phyloP scores from a whole-genome alignment of 192 early-diverging fungal genomes.

The Coemansia sp. region DNA sequence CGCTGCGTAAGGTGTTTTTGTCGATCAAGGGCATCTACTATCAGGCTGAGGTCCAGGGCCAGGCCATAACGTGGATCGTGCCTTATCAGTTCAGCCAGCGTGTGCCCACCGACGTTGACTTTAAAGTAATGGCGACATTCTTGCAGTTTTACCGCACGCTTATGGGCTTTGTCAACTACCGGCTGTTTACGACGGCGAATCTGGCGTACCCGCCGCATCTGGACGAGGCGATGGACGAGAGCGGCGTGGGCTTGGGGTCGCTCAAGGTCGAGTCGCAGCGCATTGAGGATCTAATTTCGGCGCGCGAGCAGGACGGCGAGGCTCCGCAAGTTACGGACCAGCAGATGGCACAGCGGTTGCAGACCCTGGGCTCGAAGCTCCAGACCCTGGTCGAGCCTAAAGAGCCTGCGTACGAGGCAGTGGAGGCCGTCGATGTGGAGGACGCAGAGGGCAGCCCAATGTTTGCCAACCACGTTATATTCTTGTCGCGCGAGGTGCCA shows the following conservation, averaged over 20 bases:
- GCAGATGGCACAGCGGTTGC: conserved; percentile 39
- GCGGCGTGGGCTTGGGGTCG: conserved; percentile 47
- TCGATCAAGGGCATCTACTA: conserved; percentile 99
- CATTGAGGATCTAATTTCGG: conserved; percentile 43
- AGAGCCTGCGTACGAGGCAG: conserved; percentile 25
- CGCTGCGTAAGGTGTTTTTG: conserved; percentile 87
- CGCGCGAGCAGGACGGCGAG: conserved; percentile 19
- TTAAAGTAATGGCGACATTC: conserved; percentile 96
- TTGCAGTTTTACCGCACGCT: conserved; percentile 93
- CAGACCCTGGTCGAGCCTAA: conserved; percentile 31
- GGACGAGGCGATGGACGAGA: conserved; percentile 54
- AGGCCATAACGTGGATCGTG: conserved; percentile 91
- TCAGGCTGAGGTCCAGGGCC: conserved; percentile 95
- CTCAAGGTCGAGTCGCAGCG: conserved; percentile 40
- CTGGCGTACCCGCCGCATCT: conserved; percentile 89
- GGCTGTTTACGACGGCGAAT: conserved; percentile 84
- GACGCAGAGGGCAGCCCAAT: conserved; percentile 48
- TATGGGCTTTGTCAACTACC: conserved; percentile 92
- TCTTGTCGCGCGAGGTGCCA: conserved; percentile 91
- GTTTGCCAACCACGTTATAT: conserved; percentile 71
- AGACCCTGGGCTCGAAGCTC: conserved; percentile 42
- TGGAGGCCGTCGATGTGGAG: conserved; percentile 10
- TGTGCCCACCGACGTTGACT: conserved; percentile 89
- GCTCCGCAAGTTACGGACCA: conserved; percentile 3
- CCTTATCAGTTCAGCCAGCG: conserved; percentile 93